Base-by-base conservation (phyloP, 257 asterid species). In the Lithospermum erythrorhizon region DNA sequence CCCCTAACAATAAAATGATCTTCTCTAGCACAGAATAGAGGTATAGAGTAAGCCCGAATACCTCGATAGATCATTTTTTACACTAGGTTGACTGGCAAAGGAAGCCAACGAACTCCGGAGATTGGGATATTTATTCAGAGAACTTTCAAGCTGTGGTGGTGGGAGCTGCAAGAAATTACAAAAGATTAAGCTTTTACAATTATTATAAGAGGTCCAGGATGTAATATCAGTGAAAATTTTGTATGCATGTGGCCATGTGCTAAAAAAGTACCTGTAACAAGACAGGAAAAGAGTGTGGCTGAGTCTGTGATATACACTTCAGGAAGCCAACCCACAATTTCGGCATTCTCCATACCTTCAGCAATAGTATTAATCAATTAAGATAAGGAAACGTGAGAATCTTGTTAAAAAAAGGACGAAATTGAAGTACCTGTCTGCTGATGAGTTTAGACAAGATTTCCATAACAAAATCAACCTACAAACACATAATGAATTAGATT, bases 261-360 rank as follows among this genome's bases (percentile, higher is more conserved):
- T 35, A 35, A 7, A 8, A 35, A 10, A 60, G 23, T 82, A 88
- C 98, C 97, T 86, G 95, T 48, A 93, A 69, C 73, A 93, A 70
- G 59, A 89, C 97, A 37, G 72, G 82, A 78, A 89, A 89, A 60
- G 99, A 93, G 73, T 83, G 97, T 21, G 99, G 99, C 67, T 82
- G 96, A 4, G 96, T 93, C 70, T 93, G 99, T 24, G 95, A 86
- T 66, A 93, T 77, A 54, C 97, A 93, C 79, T 93, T 93, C 79
- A 93, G 69, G 80, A 93, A 81, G 58, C 99, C 97, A 62, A 89
- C 86, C 95, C 95, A 93, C 54, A 86, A 76, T 75, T 93, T 86
- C 24, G 97, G 96, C 90, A 84, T 84, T 76, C 86, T 85, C 99
- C 99, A 93, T 65, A 93, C 84, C 99, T 89, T 72, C 58, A 67